Percentiles rank a stretch among this genome's conserved stretches.
Evolutionary conservation across 129 eudicot genomes (phyloP).

Genomic region (Tanacetum coccineum): DNA sequence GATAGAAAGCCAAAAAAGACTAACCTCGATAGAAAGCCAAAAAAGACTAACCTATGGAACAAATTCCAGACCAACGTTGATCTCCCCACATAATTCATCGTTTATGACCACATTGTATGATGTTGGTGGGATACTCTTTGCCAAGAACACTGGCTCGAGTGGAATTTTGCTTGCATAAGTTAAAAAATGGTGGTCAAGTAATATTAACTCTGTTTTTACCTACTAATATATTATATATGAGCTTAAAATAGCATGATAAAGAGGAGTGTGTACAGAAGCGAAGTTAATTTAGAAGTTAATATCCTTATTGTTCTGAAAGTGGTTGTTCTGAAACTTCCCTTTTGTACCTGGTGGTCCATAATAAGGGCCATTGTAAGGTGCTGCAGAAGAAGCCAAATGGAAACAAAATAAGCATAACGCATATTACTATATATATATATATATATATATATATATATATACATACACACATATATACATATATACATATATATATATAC

Average conservation of each 20-base stretch:
- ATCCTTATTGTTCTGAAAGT: too few species aligned
- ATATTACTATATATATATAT: neutral
- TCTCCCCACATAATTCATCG: conserved; percentile 60
- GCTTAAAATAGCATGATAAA: too few species aligned
- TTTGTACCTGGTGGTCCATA: too few species aligned
- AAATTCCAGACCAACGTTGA: conserved; percentile 68
- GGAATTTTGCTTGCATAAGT: conserved; percentile 45
- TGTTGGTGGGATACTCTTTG: conserved; percentile 57
- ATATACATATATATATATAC: too few species aligned
- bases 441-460: too few species aligned
- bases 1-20: conserved; percentile 2
- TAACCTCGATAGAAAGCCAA: too few species aligned
- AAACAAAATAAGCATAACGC: conserved; percentile 6
- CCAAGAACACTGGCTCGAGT: conserved; percentile 51
- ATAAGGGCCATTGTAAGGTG: conserved; percentile 43
- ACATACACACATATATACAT: too few species aligned
- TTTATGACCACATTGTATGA: conserved; percentile 68
- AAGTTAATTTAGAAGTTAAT: too few species aligned
- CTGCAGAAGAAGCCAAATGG: conserved; percentile 27
- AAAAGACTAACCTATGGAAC: conserved; percentile 55
- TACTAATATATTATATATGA: neutral
- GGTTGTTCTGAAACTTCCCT: too few species aligned
- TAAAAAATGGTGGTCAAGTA: neutral
- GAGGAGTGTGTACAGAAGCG: too few species aligned
- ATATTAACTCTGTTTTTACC: neutral